Base-by-base conservation (phyloP, 768 basidiomycete species). In the Naganishia onofrii region DNA sequence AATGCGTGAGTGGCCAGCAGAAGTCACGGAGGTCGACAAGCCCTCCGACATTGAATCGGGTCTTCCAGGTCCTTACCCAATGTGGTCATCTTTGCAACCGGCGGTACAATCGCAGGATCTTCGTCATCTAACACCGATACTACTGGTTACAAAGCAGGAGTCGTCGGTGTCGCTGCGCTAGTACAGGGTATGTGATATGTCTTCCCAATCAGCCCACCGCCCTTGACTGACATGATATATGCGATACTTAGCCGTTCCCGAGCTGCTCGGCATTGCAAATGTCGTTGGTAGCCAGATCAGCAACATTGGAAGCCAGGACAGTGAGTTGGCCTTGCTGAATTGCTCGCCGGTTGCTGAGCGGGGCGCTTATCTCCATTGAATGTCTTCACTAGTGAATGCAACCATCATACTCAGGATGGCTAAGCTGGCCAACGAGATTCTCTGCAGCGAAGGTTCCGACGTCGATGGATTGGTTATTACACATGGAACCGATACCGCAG, bases 401-500 rank as follows among this genome's bases (percentile, higher is more conserved):
- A 70, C 69, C 53, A 64, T 71, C 28, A 52, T 64, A 21, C 60
- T 72, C 38, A 17, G 51, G 23, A 66, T 72, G 48, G 66, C 72
- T 13, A 71, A 73, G 28, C 67, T 71, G 15, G 75, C 76, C 31
- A 78, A 75, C 48, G 53, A 72, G 51, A 70, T 74, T 29, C 70
- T 78, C 3, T 79, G 79, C 65, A 57, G 67, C 1, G 71, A 71
- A 1, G 68, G 72, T n/a, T 73, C 76, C 1, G 67, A 64, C 15
- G 70, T 75, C n/a, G 78, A 74, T 44, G 76, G 74, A 0, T 73
- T 75, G 23, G 73, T 76, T 13, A 72, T 76, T 36, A 73, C 74
- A 19, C 74, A 74, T 65, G 75, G 76, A 15, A 75, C 72, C 28
- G 77, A 80, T 60, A 80, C 79, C 1, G 70, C 78, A 36, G 79